Percentiles rank a stretch among this genome's conserved stretches.
Conservation (phyloP, 768 basidiomycete species). For the Pleurotus djamor region DNA sequence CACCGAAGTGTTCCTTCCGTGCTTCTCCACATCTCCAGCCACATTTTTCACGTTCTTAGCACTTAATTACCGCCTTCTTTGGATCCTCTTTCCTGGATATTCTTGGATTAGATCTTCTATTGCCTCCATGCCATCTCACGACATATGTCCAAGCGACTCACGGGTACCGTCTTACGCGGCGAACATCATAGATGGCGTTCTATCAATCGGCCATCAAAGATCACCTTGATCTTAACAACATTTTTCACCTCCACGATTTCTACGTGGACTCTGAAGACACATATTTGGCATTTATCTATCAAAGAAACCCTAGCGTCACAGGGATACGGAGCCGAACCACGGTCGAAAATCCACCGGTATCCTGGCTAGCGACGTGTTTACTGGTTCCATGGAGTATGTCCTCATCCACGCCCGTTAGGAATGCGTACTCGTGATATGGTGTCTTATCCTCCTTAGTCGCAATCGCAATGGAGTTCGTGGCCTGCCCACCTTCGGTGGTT, state of each 20-base stretch:
- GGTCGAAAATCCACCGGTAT: not conserved
- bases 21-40: not conserved
- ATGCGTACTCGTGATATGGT: too few species aligned
- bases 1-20: not conserved
- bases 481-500: too few species aligned
- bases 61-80: not conserved
- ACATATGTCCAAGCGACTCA: not conserved
- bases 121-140: not conserved
- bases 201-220: not conserved
- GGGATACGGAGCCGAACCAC: not conserved
- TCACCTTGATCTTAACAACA: not conserved
- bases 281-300: not conserved
- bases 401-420: too few species aligned
- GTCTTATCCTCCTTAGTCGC: too few species aligned
- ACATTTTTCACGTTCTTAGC: not conserved
- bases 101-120: not conserved
- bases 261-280: not conserved
- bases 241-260: not conserved
- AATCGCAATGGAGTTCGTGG: too few species aligned
- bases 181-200: not conserved
- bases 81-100: not conserved
- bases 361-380: not conserved
- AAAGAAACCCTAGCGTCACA: not conserved
- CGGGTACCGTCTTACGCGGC: not conserved
- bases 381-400: not conserved